Evolutionary conservation across 805 yeast genomes (phyloP), one percentile per base, ranked within the genome.

Genomic region (Hagleromyces aurorensis): DNA sequence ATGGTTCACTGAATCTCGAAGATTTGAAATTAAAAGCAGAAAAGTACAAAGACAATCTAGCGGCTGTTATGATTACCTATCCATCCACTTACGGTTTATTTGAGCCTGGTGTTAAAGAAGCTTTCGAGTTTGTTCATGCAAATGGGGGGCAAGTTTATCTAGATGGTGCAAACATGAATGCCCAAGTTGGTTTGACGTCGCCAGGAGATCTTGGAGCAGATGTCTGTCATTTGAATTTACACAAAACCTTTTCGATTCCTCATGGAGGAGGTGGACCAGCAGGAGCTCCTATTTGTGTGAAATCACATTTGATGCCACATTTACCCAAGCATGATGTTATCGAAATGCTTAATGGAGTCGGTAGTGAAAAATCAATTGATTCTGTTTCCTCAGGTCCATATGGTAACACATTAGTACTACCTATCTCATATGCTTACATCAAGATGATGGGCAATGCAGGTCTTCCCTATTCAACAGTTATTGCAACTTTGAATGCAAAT

Each of bases 211-310:
- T 91, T 45, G 97, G 96, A 30, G 97, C 97, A 8, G 98, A 91
- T 62, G 97, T 91, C 23, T 91, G 98, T 59, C 98, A 91, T 52
- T 70, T 91, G 64, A 91, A 91, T 58, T 68, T 91, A 54, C 98
- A 91, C 67, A 91, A 91, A 64, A 91, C 98, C 1, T 91, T 91
- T 67, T 86, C 96, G 25, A 85, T 91, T 51, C 93, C 96, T 32
- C 98, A 91, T 52, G 98, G 98, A 52, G 98, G 98, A 54, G 98
- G 98, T 55, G 98, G 98, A 23, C 98, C 98, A 23, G 98, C 97
- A 53, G 94, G 86, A 49, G 98, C 96, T 12, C 97, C 97, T 29
- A 91, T 91, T 41, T 85, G 97, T 69, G 97, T 89, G 34, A 78
- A 77, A 44, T 62, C 69, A 28, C 94, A 85, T 57, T 66, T 91